Conservation (phyloP, 176 grass and related monocot genomes). For the Neostapfia colusana region DNA sequence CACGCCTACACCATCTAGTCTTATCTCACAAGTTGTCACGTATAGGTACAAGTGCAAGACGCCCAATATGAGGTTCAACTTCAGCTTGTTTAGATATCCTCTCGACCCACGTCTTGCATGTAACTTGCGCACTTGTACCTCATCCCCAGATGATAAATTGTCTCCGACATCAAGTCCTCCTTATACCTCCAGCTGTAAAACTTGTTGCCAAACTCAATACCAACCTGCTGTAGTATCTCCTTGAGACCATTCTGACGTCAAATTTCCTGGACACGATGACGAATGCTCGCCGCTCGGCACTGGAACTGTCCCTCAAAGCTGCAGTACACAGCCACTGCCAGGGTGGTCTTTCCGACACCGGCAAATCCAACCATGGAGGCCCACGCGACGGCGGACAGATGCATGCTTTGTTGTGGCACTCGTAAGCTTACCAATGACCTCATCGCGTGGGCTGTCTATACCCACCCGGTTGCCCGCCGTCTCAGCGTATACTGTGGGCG, state of each 20-base stretch:
- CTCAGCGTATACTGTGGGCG: neutral
- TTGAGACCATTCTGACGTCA: neutral
- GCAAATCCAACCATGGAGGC: neutral
- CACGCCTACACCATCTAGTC: no score
- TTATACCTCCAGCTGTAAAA: no score
- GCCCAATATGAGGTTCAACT: no score
- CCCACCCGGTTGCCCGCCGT: neutral
- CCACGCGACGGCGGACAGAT: neutral
- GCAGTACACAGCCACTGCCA: neutral
- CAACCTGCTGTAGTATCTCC: neutral
- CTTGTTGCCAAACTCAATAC: no score
- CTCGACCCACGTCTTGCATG: no score
- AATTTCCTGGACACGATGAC: neutral
- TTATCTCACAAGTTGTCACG: no score
- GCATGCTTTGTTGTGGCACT: neutral
- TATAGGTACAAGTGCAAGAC: no score
- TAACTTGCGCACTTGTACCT: no score
- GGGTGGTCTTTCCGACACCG: neutral
- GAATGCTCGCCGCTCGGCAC: conserved; percentile 1
- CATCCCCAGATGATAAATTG: no score
- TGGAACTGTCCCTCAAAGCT: neutral
- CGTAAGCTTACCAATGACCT: neutral
- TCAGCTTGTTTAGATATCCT: no score
- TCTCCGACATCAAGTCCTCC: no score
- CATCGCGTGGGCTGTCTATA: neutral